Base-by-base conservation (phyloP, 1,284 basidiomycete genomes). In the Heliocybe sulcata region DNA sequence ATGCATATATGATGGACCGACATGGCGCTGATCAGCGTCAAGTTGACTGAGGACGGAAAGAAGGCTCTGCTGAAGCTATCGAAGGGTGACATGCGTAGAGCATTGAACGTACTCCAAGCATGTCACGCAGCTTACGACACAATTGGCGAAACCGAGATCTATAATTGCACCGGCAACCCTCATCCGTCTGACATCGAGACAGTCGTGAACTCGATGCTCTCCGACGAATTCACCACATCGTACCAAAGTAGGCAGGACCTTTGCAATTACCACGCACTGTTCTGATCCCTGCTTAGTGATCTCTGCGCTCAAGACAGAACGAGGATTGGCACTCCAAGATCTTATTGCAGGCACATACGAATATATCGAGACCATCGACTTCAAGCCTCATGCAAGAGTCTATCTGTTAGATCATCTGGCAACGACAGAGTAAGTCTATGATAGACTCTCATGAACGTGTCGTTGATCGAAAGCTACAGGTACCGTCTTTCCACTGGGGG, bases 81-180 rank as follows among this genome's bases (percentile, higher is more conserved):
- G 0, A 89, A 87, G 61, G 97, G 97, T 26, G 97, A 99, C 68
- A 99, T 99, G 97, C 86, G 97, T 59, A 79, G 97, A 54, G 96
- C 95, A 1, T 77, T 99, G 45, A 99, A 98, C 66, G 88, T 99
- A 35, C 76, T 99, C 10, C 96, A 99, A 76, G 97, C 97, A 1
- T 99, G 96, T 65, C 93, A 98, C 69, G 95, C 97, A 16, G 97
- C 96, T 1, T 98, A 97, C 67, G 92, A 95, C 48, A 69, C 80
- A 2, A 87, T 88, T 31, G 91, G 93, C 61, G 94, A 98, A 71
- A 84, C 84, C 0, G 94, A 96, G 57, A 86, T 99, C 19, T 99
- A 99, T 71, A 92, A 90, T 60, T 99, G 96, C 67, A 99, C 97
- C 0, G 97, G 97, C 23, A 94, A 88, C 61, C 97, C 97, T 14